phyloP scores from a whole-genome alignment of 805 yeast genomes.

The Hagleromyces aurorensis region DNA sequence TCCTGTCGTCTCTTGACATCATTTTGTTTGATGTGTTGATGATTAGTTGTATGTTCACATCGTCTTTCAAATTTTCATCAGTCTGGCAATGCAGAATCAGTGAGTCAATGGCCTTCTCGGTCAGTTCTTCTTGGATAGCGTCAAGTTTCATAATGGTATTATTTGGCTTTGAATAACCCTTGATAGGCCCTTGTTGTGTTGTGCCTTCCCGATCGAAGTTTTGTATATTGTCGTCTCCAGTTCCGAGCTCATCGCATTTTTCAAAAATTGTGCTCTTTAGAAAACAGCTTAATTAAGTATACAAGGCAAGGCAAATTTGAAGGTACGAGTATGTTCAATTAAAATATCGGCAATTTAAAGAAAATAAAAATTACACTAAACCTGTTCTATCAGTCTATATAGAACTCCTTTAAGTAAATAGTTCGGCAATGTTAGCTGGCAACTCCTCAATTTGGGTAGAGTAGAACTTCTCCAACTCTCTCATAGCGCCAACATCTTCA shows the following conservation, averaged over 20 bases:
- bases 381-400: no score
- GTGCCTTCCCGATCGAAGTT: no score
- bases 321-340: no score
- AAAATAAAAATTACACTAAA: no score
- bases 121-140: slow-evolving; percentile 9
- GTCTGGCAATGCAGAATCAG: slow-evolving; percentile 26
- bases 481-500: slow-evolving; percentile 65
- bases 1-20: slow-evolving; percentile 37
- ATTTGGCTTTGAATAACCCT: no score
- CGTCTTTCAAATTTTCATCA: slow-evolving; percentile 22
- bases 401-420: slow-evolving; percentile 19
- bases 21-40: slow-evolving; percentile 43
- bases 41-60: slow-evolving; percentile 32
- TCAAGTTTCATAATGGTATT: slow-evolving; percentile 8
- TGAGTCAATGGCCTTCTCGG: slow-evolving; percentile 19
- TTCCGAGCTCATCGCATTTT: no score
- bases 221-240: no score
- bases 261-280: no score
- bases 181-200: no score
- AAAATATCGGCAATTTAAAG: no score
- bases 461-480: slow-evolving; percentile 68
- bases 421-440: slow-evolving; percentile 65
- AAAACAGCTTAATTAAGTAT: no score
- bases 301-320: no score
- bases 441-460: slow-evolving; percentile 67